phyloP scores from a whole-genome alignment of 2,329 filamentous ascomycete species.

The Uncinocarpus reesii region DNA sequence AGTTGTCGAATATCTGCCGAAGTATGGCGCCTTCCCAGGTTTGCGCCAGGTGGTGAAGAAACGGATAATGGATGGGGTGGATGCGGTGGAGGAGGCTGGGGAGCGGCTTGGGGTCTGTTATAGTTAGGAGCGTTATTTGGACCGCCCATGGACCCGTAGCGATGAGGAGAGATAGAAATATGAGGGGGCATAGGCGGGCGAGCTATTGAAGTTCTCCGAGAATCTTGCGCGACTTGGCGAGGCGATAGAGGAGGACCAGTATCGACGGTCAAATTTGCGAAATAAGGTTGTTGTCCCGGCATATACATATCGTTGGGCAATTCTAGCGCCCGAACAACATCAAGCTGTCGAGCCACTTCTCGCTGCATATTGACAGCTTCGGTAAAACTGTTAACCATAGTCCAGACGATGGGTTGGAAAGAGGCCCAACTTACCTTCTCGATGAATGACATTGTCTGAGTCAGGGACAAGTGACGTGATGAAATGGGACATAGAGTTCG shows the following conservation, averaged over 20 bases:
- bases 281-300: slow-evolving; percentile 55
- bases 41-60: slow-evolving; percentile 50
- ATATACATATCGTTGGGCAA: slow-evolving; percentile 56
- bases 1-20: slow-evolving; percentile 90
- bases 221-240: slow-evolving; percentile 72
- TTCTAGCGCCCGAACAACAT: slow-evolving; percentile 47
- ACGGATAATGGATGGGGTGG: slow-evolving; percentile 53
- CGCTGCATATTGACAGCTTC: slow-evolving; percentile 49
- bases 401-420: not conserved
- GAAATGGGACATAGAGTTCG: slow-evolving; percentile 69
- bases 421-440: slow-evolving; percentile 57
- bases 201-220: slow-evolving; percentile 59
- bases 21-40: slow-evolving; percentile 74
- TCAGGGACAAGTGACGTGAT: slow-evolving; percentile 64
- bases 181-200: slow-evolving; percentile 73
- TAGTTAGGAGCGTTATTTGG: slow-evolving; percentile 58
- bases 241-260: slow-evolving; percentile 70
- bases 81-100: slow-evolving; percentile 52
- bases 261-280: slow-evolving; percentile 52
- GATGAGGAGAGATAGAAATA: slow-evolving; percentile 64
- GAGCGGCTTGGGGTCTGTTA: slow-evolving; percentile 56
- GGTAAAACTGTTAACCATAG: not conserved
- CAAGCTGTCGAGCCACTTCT: slow-evolving; percentile 53
- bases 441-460: slow-evolving; percentile 64
- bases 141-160: slow-evolving; percentile 76